Evolutionary conservation across 257 asterid genomes (phyloP).

Genomic region (Scutellaria minor): DNA sequence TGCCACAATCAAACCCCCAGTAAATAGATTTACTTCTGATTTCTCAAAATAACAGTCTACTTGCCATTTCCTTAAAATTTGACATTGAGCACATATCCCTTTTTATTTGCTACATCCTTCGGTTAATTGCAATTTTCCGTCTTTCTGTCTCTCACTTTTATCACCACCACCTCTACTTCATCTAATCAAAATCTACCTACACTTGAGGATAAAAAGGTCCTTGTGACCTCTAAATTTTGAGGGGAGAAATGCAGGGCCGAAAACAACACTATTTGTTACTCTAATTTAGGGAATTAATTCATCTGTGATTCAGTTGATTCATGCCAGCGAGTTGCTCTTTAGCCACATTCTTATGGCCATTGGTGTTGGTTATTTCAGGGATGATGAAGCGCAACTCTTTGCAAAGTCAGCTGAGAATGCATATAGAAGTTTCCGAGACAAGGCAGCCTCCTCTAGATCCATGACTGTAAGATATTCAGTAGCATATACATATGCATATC

Average conservation of each 20-base stretch:
- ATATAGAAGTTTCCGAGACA: constrained; percentile 82
- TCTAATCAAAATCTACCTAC: too few species aligned
- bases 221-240: neutral
- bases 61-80: neutral
- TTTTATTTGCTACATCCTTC: neutral
- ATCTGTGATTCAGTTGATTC: constrained; percentile 4
- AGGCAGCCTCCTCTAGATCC: constrained; percentile 96
- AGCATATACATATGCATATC: constrained; percentile 26
- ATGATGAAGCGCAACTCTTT: constrained; percentile 93
- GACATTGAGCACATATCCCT: too few species aligned
- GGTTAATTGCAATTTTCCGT: constrained; percentile 2
- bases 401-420: constrained; percentile 84
- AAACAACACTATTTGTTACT: neutral
- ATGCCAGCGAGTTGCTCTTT: constrained; percentile 25
- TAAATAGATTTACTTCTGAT: neutral
- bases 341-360: neutral
- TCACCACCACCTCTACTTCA: too few species aligned
- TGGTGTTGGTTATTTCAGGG: constrained; percentile 46
- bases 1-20: neutral
- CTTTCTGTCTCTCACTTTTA: neutral
- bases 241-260: constrained; percentile 11
- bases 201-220: neutral
- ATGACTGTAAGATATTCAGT: constrained; percentile 70
- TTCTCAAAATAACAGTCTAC: neutral
- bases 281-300: constrained; percentile 9